A percentile compares a stretch with the other conserved stretches of the same genome.
Conservation (phyloP, 2,329 filamentous ascomycete species). For the Nigrospora oryzae region DNA sequence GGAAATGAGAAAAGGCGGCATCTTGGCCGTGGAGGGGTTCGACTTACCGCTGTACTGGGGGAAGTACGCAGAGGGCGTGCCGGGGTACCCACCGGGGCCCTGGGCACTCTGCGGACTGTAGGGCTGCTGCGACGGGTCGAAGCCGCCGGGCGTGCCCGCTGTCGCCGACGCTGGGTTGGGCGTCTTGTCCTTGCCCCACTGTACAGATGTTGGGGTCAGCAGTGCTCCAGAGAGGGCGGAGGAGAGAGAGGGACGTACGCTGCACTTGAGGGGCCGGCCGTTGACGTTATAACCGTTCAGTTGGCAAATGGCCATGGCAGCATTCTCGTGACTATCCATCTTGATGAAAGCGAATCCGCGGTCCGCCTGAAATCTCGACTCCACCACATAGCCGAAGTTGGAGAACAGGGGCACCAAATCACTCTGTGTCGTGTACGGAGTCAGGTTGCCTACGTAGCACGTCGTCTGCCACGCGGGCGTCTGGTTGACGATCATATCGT, state of each 20-base stretch:
- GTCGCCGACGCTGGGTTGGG: slow-evolving; percentile 57
- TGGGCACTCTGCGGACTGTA: slow-evolving; percentile 68
- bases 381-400: slow-evolving; percentile 95
- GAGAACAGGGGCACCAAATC: slow-evolving; percentile 97
- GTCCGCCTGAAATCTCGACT: slow-evolving; percentile 96
- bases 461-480: slow-evolving; percentile 98
- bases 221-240: no score
- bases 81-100: slow-evolving; percentile 62
- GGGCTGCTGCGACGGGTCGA: slow-evolving; percentile 66
- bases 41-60: slow-evolving; percentile 81
- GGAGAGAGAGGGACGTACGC: slow-evolving; percentile 56
- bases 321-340: slow-evolving; percentile 98
- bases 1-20: background rate
- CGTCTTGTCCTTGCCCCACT: slow-evolving; percentile 99
- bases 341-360: slow-evolving; percentile 98
- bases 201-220: slow-evolving; percentile 7
- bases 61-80: slow-evolving; percentile 75
- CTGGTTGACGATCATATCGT: slow-evolving; percentile 92
- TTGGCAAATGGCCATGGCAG: slow-evolving; percentile 96
- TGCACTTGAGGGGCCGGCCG: slow-evolving; percentile 93
- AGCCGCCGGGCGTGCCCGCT: slow-evolving; percentile 47
- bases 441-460: slow-evolving; percentile 95
- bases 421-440: slow-evolving; percentile 93
- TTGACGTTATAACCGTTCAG: slow-evolving; percentile 98
- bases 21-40: background rate